A percentile compares a stretch with the other conserved stretches of the same genome.
Evolutionary conservation across 129 eudicot genomes (phyloP).

Genomic region (Helichrysum umbraculigerum): DNA sequence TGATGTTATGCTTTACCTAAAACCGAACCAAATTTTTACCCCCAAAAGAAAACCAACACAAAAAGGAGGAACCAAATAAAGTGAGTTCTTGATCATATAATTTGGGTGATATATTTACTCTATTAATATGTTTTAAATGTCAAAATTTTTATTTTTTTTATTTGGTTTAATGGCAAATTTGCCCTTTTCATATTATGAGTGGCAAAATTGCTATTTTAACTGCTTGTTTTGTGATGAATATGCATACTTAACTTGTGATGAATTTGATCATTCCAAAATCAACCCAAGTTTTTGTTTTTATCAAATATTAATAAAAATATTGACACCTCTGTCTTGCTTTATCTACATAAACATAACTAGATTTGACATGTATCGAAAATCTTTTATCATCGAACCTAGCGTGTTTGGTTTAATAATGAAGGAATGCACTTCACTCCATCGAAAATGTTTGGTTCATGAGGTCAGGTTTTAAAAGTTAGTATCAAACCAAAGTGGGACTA

Average conservation of each 20-base stretch:
- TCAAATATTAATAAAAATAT: not conserved
- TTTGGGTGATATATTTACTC: not conserved
- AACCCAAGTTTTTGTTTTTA: not conserved
- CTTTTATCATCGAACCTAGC: not conserved
- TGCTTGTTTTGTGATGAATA: not conserved
- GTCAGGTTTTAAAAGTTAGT: not conserved
- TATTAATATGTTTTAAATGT: not conserved
- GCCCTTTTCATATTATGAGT: not conserved
- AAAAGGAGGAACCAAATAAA: no score
- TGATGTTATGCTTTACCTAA: not conserved
- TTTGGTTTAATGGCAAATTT: not conserved
- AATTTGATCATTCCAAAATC: not conserved
- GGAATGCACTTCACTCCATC: not conserved
- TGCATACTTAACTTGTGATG: not conserved
- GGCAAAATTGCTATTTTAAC: not conserved
- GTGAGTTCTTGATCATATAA: not conserved
- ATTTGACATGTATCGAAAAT: not conserved
- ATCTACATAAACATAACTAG: no score
- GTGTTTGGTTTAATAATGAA: not conserved
- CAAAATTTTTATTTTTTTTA: no score
- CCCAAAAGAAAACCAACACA: not conserved
- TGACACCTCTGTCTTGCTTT: not conserved
- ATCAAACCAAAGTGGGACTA: not conserved
- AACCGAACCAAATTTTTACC: not conserved
- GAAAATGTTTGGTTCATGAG: not conserved